These are phyloP conservation scores for Linum tenue DNA, from an alignment of 345 rosid genomes.

Conservation along the genomic window DNA sequence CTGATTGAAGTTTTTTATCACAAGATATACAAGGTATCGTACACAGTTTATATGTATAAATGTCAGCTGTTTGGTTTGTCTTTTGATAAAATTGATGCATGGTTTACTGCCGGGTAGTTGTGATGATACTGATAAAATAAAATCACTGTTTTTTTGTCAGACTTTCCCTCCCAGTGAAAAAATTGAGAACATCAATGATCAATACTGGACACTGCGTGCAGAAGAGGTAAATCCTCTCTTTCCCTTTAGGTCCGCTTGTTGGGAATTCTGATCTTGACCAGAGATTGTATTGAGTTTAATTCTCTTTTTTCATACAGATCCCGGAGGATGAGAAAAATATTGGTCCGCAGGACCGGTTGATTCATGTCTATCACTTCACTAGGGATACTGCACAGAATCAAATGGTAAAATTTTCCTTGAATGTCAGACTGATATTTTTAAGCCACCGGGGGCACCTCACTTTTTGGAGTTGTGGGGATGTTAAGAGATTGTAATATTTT, in stretches of 20 bases:
- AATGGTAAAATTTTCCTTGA: constrained; percentile 25
- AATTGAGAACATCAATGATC: constrained; percentile 93
- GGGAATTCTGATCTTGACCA: background rate
- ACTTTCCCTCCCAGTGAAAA: constrained; percentile 72
- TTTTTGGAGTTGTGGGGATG: background rate
- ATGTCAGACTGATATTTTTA: background rate
- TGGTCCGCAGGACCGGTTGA: constrained; percentile 80
- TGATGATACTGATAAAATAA: background rate
- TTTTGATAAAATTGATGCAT: background rate
- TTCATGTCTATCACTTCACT: constrained; percentile 86
- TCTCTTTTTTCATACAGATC: constrained; percentile 31
- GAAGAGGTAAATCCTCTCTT: constrained; percentile 59
- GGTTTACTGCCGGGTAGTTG: background rate
- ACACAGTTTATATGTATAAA: background rate
- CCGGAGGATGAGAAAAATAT: constrained; percentile 96
- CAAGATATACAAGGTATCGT: constrained; percentile 81
- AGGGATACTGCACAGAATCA: constrained; percentile 76
- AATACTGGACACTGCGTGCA: constrained; percentile 91
- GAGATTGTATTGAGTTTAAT: too few species aligned
- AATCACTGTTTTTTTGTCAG: constrained; percentile 31
- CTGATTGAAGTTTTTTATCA: constrained; percentile 86
- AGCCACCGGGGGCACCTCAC: background rate
- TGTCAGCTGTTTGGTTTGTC: background rate
- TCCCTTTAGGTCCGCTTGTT: background rate
- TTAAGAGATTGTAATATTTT: background rate